Evolutionary conservation across 2,329 filamentous ascomycete genomes (phyloP), one percentile per base, ranked within the genome.

Genomic region (Neopestalotiopsis clavispora): DNA sequence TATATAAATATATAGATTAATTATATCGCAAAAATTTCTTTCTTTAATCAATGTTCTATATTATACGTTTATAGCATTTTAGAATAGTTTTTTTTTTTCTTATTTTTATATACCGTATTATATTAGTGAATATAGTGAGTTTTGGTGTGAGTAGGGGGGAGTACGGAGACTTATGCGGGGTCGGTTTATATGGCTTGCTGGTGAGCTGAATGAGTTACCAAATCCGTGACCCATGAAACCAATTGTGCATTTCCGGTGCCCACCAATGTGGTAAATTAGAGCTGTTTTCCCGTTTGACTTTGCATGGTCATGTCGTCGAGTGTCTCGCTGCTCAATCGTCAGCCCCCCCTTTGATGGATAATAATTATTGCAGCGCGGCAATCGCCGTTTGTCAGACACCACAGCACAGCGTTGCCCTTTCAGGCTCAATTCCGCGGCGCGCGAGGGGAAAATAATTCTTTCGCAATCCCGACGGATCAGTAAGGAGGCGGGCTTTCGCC

Each of bases 401-500:
- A 52, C n/a, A 52, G n/a, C n/a, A 2, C 4, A 9, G 17, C 45
- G n/a, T 10, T 14, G 45, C n/a, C 17, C 45, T 23, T 49, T 10
- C 34, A 38, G 34, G 34, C 34, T 38, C 6, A 38, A 38, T 1
- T 6, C 34, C 34, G 34, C 23, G 23, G 23, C 23, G 34, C 1
- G 34, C 34, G 34, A 38, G 10, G 6, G 34, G 10, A 38, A 38
- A 38, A 38, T 28, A 28, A 28, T 28, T 28, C 6, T 38, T 38
- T 38, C 34, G 34, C 10, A 38, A 38, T 38, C 1, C 34, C 6
- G 10, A 7, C 12, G 4, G n/a, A 14, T 62, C 60, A 62, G 38
- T 62, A 62, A 38, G 60, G 60, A 9, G 60, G 60, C n/a, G 32
- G 60, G 38, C 30, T 40, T n/a, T 62, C 60, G 23, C 17, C 32